Base-by-base conservation (phyloP, 768 basidiomycete species). In the Lactarius akahatsu region DNA sequence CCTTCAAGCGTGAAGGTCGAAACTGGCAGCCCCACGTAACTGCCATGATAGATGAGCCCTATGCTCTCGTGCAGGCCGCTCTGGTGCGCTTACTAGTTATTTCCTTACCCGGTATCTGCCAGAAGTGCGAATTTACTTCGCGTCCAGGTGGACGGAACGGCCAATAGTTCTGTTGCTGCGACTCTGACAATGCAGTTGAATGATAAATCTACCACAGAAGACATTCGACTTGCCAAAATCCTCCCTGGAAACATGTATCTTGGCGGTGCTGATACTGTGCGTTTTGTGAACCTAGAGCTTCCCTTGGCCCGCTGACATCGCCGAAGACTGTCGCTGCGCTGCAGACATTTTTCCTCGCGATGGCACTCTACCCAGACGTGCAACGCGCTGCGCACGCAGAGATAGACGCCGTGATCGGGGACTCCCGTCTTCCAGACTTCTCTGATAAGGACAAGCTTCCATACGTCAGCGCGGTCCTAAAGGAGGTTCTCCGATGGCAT, bases 391-490 rank as follows among this genome's bases (percentile, higher is more conserved):
- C 73, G 1, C 80, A 82, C 58, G 68, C 66, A 8, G 82, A 81
- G 56, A 72, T 83, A 13, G 80, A 82, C 40, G 54, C 59, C 1
- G 71, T 80, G 13, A 58, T 76, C 11, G 78, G 77, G 5, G 61
- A 60, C 11, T 71, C 73, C 30, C 73, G 78, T 0, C 71, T 82
- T 8, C 79, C 79, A 2, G 75, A 68, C 0, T 62, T 77, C n/a
- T 75, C 74, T 2, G 80, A 82, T 61, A 69, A 70, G 2, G 67
- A 72, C 6, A 63, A 68, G 0, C 63, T 81, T 18, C 79, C 78
- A 0, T 81, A 80, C 59, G 67, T 80, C 36, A 66, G 65, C 7
- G 80, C 80, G 6, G 57, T 82, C 3, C 65, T 79, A 50, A 79
- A 77, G 68, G 82, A 83, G 70, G 65, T 76, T 13, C 62, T 80